A percentile compares a stretch with the other conserved stretches of the same genome.
These are phyloP conservation scores for Auricularia auricula-judae DNA, from an alignment of 768 basidiomycete genomes.

Conservation along the genomic window DNA sequence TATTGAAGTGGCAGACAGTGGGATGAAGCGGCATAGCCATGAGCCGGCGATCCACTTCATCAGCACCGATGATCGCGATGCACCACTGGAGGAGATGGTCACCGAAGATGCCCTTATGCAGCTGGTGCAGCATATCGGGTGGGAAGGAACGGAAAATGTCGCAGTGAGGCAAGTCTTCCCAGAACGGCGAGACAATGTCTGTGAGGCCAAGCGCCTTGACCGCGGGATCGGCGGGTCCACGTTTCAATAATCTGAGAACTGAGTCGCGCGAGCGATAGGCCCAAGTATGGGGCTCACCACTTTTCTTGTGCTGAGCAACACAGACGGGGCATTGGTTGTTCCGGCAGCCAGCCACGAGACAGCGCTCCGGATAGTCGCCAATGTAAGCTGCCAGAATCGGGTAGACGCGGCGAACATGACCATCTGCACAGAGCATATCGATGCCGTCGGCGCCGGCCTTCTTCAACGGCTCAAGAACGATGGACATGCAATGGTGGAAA, in stretches of 20 bases:
- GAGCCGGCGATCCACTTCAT: conserved; percentile 11
- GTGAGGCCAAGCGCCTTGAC: background rate
- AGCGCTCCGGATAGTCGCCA: conserved; percentile 11
- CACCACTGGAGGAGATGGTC: conserved; percentile 32
- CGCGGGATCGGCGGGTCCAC: background rate
- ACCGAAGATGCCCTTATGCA: conserved; percentile 37
- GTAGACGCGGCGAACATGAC: conserved; percentile 17
- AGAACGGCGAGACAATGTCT: conserved; percentile 23
- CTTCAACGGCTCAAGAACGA: conserved; percentile 22
- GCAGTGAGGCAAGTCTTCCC: conserved; percentile 26
- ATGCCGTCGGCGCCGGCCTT: conserved; percentile 22
- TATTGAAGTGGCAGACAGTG: conserved; percentile 17
- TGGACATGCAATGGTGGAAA: conserved; percentile 27
- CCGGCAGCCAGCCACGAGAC: conserved; percentile 5
- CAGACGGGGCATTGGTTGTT: conserved; percentile 7
- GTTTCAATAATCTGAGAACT: background rate
- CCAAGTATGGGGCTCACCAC: background rate
- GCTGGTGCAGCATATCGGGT: conserved; percentile 35
- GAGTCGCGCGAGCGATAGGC: too few relatives aligned
- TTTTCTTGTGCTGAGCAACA: background rate
- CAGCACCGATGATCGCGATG: conserved; percentile 2
- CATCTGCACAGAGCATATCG: conserved; percentile 26
- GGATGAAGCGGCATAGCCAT: conserved; percentile 9
- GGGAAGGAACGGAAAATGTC: conserved; percentile 30
- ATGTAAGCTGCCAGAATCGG: conserved; percentile 27